Conservation (phyloP, 2,329 filamentous ascomycete genomes). For the Graphilbum sp. region DNA sequence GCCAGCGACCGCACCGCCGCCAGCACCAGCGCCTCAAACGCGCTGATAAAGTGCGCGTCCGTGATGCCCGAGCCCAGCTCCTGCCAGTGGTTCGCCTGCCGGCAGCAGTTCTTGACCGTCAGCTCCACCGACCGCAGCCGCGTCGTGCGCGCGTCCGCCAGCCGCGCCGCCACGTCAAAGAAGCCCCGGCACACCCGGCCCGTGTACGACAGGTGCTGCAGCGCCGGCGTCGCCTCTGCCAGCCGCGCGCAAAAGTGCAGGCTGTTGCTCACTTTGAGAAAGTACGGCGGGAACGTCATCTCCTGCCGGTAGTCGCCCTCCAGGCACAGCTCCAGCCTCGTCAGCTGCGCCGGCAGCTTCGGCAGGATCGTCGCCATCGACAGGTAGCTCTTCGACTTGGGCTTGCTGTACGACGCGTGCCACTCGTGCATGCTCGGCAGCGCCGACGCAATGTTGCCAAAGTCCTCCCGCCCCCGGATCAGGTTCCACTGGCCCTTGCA, state of each 20-base stretch:
- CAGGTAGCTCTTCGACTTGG: conserved; percentile 57
- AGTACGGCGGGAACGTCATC: conserved; percentile 41
- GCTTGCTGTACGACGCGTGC: conserved; percentile 51
- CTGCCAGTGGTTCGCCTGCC: conserved; percentile 34
- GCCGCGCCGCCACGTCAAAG: conserved; percentile 40
- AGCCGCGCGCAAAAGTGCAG: conserved; percentile 51
- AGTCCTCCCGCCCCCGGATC: conserved; percentile 47
- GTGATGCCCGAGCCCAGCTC: conserved; percentile 55
- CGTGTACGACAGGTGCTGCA: conserved; percentile 57
- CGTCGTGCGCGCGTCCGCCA: conserved; percentile 29
- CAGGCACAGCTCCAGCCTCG: conserved; percentile 49
- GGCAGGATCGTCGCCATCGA: conserved; percentile 50
- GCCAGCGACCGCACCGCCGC: conserved; percentile 44
- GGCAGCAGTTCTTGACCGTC: conserved; percentile 60
- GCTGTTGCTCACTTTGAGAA: conserved; percentile 39
- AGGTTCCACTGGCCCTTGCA: conserved; percentile 67
- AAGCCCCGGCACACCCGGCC: conserved; percentile 55
- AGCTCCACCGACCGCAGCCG: conserved; percentile 51
- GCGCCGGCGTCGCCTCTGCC: conserved; percentile 39
- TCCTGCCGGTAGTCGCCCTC: conserved; percentile 58
- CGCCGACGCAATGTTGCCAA: conserved; percentile 41
- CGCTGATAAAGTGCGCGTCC: conserved; percentile 53
- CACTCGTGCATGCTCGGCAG: conserved; percentile 49
- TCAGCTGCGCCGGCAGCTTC: conserved; percentile 38
- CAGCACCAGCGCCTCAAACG: conserved; percentile 53